Evolutionary conservation across 2,329 filamentous ascomycete genomes (phyloP), one percentile per base, ranked within the genome.

Genomic region (Onygena corvina): DNA sequence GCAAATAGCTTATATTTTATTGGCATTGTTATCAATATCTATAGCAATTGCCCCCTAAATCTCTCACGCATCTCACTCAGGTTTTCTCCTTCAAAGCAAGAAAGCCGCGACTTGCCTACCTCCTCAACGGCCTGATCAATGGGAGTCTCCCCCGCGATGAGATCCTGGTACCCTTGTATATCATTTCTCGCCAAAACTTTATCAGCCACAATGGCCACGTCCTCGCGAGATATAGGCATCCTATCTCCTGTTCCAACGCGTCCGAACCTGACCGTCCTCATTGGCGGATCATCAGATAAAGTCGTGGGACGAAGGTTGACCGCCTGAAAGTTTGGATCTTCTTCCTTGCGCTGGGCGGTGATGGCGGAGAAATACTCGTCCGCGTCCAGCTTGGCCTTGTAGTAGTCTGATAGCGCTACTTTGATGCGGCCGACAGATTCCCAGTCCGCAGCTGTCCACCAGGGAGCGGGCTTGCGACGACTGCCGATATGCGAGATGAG

Each of bases 401-500:
- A 71, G 56, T 78, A 78, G 8, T 70, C 64, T 1, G 74, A 71
- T 14, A 78, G 61, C 0, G 71, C 59, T 23, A 73, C 67, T 55
- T 76, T 75, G 30, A 69, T 62, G 53, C 72, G 66, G 47, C 71
- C 64, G 1, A 73, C 63, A 1, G 57, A 57, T 3, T 62, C 64
- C 69, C 70, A 73, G 49, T 74, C 68, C 2, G 65, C 64, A 16
- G 74, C 71, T 14, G 58, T 64, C 68, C 74, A 74, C 75, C 75
- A 78, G 14, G 64, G 59, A 0, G 75, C 68, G 31, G 67, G 64
- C 23, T 60, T 67, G 14, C 67, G 67, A 2, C 75, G 71, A 30
- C 71, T 75, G 4, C 71, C 70, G 5, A 76, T 59, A 58, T 75
- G 76, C 1, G 73, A 76, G 8, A 79, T 65, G 50, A 76, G 71